Conservation (phyloP, 2,329 filamentous ascomycete genomes). For the Fusarium longipes region DNA sequence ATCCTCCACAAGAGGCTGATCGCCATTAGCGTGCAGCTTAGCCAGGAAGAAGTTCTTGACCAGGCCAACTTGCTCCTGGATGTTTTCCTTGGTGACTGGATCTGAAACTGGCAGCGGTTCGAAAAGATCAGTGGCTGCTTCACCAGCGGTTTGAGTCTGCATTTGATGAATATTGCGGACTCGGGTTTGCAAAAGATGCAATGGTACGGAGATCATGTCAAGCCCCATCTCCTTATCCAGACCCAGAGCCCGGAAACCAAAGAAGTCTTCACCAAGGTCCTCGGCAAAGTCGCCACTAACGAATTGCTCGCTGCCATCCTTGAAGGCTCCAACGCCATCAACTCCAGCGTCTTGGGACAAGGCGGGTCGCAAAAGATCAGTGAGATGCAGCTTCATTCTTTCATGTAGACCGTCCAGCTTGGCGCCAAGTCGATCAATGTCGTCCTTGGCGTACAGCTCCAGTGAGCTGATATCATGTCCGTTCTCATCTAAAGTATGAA, state of each 20-base stretch:
- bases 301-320: conserved; percentile 97
- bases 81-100: conserved; percentile 80
- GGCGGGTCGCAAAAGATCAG: conserved; percentile 92
- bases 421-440: conserved; percentile 84
- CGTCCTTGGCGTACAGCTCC: conserved; percentile 90
- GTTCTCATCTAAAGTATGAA: conserved; percentile 87
- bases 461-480: conserved; percentile 84
- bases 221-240: conserved; percentile 91
- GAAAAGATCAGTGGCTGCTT: conserved; percentile 71
- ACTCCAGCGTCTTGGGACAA: conserved; percentile 77
- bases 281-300: conserved; percentile 97
- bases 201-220: conserved; percentile 87
- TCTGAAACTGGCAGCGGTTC: conserved; percentile 76
- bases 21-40: conserved; percentile 84
- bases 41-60: conserved; percentile 91
- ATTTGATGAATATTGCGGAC: conserved; percentile 87
- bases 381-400: conserved; percentile 90
- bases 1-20: conserved; percentile 89
- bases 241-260: conserved; percentile 95
- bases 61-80: conserved; percentile 84
- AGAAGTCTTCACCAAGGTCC: conserved; percentile 98
- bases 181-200: conserved; percentile 92
- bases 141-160: conserved; percentile 72
- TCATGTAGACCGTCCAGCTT: conserved; percentile 90
- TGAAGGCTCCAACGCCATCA: conserved; percentile 91